A percentile compares a stretch with the other conserved stretches of the same genome.
Conservation (phyloP, 1,139 yeast genomes). For the Geotrichum klebahnii region DNA sequence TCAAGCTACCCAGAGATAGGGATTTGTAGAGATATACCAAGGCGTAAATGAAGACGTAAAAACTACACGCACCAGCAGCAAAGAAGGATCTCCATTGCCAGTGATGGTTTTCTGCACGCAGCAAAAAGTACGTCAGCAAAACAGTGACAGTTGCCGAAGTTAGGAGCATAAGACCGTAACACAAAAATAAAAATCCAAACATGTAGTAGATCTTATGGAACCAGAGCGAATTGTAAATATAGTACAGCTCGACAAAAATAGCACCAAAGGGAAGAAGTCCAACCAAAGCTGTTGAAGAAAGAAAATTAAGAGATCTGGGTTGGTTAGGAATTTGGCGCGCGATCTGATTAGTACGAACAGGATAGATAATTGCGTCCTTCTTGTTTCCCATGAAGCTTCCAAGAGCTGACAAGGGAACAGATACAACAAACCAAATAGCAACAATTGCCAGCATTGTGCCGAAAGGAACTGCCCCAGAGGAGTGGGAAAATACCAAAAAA, state of each 20-base stretch:
- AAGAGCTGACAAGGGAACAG: slow-evolving; percentile 75
- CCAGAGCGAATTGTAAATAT: slow-evolving; percentile 85
- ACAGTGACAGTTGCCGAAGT: slow-evolving; percentile 81
- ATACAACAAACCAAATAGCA: slow-evolving; percentile 76
- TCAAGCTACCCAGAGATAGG: slow-evolving; percentile 70
- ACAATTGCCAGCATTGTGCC: slow-evolving; percentile 84
- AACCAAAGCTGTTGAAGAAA: slow-evolving; percentile 66
- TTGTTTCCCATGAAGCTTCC: slow-evolving; percentile 79
- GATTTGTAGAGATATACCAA: slow-evolving; percentile 46
- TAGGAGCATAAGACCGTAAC: slow-evolving; percentile 72
- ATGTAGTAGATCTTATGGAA: slow-evolving; percentile 89
- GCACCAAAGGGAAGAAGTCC: slow-evolving; percentile 96
- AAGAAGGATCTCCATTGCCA: slow-evolving; percentile 97
- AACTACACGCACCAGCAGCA: slow-evolving; percentile 84
- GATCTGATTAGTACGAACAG: slow-evolving; percentile 83
- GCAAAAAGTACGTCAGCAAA: slow-evolving; percentile 73
- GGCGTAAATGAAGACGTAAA: slow-evolving; percentile 82
- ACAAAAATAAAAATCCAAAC: slow-evolving; percentile 94
- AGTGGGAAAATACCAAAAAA: slow-evolving; percentile 68
- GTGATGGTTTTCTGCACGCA: slow-evolving; percentile 86
- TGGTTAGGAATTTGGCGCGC: slow-evolving; percentile 94
- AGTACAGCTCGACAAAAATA: slow-evolving; percentile 90
- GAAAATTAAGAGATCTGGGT: slow-evolving; percentile 72
- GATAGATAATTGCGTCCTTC: slow-evolving; percentile 55
- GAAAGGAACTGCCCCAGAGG: slow-evolving; percentile 93